Conservation (phyloP, 2,329 filamentous ascomycete species). For the Fusarium tanahbumbuense region DNA sequence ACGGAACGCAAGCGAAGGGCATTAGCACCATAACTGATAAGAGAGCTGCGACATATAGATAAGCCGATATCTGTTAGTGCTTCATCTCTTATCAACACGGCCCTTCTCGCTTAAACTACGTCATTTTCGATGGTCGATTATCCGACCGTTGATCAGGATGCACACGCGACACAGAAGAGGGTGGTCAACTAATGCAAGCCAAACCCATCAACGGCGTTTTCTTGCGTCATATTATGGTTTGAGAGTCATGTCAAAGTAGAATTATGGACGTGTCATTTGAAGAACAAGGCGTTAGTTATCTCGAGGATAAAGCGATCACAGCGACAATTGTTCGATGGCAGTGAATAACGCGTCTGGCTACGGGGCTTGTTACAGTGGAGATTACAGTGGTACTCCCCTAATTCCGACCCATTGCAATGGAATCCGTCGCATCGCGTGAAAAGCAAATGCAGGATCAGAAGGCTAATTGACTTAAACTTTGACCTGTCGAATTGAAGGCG, state of each 20-base stretch:
- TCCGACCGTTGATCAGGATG: neutral
- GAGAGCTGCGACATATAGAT: neutral
- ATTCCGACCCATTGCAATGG: neutral
- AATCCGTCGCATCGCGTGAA: neutral
- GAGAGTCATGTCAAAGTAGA: neutral
- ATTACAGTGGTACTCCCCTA: neutral
- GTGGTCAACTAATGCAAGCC: conserved; percentile 17
- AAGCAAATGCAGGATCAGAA: neutral
- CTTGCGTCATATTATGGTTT: conserved; percentile 6
- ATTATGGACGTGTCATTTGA: neutral
- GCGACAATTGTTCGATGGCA: neutral
- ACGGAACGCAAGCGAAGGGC: neutral
- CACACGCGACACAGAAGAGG: neutral
- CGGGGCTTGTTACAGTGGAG: neutral
- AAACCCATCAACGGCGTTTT: neutral
- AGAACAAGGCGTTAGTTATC: neutral
- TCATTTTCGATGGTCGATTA: neutral
- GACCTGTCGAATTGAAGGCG: neutral
- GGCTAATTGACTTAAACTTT: neutral
- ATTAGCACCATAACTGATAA: neutral
- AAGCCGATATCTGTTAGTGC: neutral
- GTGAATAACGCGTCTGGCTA: neutral
- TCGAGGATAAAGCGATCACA: neutral
- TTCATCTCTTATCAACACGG: neutral
- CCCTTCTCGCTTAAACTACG: neutral